Evolutionary conservation across 1,284 basidiomycete species (phyloP).

Genomic region (Fistulina hepatica): DNA sequence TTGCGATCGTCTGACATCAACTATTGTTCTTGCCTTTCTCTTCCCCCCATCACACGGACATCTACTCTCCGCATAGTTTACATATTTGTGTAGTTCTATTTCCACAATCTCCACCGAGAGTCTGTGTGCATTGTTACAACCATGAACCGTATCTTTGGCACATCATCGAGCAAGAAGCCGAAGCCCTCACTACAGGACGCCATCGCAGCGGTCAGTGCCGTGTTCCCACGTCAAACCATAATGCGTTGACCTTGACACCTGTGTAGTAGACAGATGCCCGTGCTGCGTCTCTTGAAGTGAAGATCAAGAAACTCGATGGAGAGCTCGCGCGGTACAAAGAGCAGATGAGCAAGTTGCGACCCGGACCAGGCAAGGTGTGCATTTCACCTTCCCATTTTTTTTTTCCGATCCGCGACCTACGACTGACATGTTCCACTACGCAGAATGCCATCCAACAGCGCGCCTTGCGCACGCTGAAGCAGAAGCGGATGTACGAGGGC

Average conservation of each 20-base stretch:
- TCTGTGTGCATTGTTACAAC: not conserved
- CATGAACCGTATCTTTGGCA: slow-evolving; percentile 82
- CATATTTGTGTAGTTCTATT: too few relatives aligned
- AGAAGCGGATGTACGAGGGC: slow-evolving; percentile 92
- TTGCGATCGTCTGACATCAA: too few relatives aligned
- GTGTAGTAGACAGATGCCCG: slow-evolving; percentile 72
- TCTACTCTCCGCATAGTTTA: too few relatives aligned
- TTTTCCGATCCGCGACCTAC: not conserved
- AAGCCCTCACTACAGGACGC: slow-evolving; percentile 86
- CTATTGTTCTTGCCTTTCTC: too few relatives aligned
- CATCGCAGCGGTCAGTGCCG: slow-evolving; percentile 68
- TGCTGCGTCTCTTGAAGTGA: slow-evolving; percentile 88
- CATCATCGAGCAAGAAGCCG: slow-evolving; percentile 70
- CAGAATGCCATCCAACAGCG: slow-evolving; percentile 90
- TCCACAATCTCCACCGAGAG: too few relatives aligned
- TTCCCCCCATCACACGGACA: too few relatives aligned
- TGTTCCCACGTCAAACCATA: slow-evolving; percentile 5
- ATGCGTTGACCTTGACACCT: slow-evolving; percentile 11
- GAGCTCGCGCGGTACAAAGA: slow-evolving; percentile 91
- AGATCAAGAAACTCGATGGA: slow-evolving; percentile 92
- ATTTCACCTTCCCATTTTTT: not conserved
- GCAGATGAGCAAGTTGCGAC: slow-evolving; percentile 90
- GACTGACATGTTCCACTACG: not conserved
- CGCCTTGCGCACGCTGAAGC: slow-evolving; percentile 89
- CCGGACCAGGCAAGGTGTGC: slow-evolving; percentile 90